Evolutionary conservation across 2,329 filamentous ascomycete genomes (phyloP).

Genomic region (Aspergillus sp.): DNA sequence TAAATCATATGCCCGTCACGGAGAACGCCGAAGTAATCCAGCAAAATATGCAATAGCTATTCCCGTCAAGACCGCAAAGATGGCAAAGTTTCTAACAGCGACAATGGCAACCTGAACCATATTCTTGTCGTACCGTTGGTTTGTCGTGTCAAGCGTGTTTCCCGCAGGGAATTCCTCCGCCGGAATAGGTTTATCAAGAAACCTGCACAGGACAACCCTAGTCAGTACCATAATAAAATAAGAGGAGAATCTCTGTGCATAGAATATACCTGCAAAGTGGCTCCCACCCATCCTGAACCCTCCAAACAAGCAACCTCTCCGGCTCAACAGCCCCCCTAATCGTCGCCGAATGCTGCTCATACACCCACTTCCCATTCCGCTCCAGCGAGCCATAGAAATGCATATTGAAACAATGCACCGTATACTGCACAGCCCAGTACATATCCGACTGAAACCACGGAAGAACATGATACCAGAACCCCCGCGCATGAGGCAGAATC

Average conservation of each 20-base stretch:
- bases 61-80: neutral
- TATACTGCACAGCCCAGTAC: conserved; percentile 11
- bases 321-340: neutral
- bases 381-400: conserved; percentile 8
- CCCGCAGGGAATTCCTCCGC: conserved; percentile 6
- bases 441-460: conserved; percentile 11
- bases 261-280: conserved; percentile 10
- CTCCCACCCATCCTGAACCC: conserved; percentile 17
- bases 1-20: neutral
- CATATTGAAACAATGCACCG: neutral
- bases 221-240: neutral
- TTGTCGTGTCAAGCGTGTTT: conserved; percentile 6
- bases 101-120: neutral
- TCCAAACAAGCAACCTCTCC: conserved; percentile 14
- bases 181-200: conserved; percentile 10
- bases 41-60: neutral
- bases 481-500: neutral
- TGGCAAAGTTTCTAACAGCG: neutral
- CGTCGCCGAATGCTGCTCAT: conserved; percentile 12
- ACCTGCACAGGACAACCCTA: neutral
- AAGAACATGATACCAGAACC: neutral
- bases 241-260: neutral
- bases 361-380: conserved; percentile 12
- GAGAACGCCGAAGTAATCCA: neutral
- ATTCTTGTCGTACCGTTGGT: neutral